phyloP scores from a whole-genome alignment of 106 monocot genomes.

The Apostasia shenzhenica region DNA sequence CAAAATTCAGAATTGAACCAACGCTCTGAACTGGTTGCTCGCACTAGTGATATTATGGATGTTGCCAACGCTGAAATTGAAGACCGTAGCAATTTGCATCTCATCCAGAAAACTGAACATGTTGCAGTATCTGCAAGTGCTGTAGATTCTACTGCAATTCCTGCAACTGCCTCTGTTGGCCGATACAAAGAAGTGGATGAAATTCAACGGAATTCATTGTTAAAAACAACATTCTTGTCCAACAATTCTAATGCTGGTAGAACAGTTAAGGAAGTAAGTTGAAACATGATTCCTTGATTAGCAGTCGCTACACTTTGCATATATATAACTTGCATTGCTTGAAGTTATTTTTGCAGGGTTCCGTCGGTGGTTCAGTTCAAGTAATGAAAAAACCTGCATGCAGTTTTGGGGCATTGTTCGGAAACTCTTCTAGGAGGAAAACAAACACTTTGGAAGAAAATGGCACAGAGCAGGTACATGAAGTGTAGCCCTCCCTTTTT shows the following conservation, averaged over 20 bases:
- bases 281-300: neutral
- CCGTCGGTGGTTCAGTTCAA: slow-evolving; percentile 33
- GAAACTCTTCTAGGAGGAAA: slow-evolving; percentile 46
- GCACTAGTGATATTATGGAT: slow-evolving; percentile 11
- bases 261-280: slow-evolving; percentile 16
- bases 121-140: neutral
- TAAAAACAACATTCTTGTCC: slow-evolving; percentile 1
- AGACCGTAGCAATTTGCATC: neutral
- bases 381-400: slow-evolving; percentile 45
- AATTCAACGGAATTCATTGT: neutral
- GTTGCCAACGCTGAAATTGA: slow-evolving; percentile 8
- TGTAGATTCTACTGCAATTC: neutral
- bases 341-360: slow-evolving; percentile 26
- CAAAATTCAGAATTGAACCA: slow-evolving; percentile 5
- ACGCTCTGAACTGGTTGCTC: slow-evolving; percentile 1
- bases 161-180: neutral
- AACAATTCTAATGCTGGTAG: neutral
- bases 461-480: slow-evolving; percentile 29
- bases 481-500: neutral
- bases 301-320: neutral
- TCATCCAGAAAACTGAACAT: neutral
- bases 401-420: slow-evolving; percentile 66
- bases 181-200: slow-evolving; percentile 6
- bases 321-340: neutral
- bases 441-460: slow-evolving; percentile 8